phyloP scores from a whole-genome alignment of 176 grass and related monocot species.

The Oryza meridionalis region DNA sequence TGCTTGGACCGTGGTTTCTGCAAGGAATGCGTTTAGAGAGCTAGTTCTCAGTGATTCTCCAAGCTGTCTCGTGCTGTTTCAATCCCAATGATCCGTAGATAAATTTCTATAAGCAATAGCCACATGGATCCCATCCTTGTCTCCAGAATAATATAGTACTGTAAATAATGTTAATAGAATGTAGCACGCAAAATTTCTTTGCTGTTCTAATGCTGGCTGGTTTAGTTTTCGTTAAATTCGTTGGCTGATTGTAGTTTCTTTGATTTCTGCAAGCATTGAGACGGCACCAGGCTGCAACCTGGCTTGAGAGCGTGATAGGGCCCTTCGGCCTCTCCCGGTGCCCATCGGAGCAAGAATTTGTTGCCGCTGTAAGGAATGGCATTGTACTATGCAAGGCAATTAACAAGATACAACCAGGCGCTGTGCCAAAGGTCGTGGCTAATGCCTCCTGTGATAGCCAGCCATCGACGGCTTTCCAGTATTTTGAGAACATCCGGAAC shows the following conservation, averaged over 20 bases:
- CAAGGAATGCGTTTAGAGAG: neutral
- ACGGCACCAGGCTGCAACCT: constrained; percentile 65
- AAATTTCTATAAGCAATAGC: neutral
- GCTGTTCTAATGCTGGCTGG: neutral
- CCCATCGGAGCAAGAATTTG: constrained; percentile 73
- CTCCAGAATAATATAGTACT: neutral
- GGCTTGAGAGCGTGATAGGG: constrained; percentile 71
- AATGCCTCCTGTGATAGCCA: constrained; percentile 64
- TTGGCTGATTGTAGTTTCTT: constrained; percentile 40
- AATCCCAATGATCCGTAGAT: neutral
- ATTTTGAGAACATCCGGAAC: constrained; percentile 94
- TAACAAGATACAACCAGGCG: constrained; percentile 74
- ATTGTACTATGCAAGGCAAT: constrained; percentile 85
- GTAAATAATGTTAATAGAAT: neutral
- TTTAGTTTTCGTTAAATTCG: neutral
- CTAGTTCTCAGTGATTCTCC: neutral
- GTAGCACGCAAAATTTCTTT: neutral
- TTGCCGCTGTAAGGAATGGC: constrained; percentile 68
- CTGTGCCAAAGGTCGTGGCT: constrained; percentile 64
- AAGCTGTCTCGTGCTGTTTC: constrained; percentile 1
- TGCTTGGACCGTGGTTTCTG: neutral
- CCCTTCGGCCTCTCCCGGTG: constrained; percentile 51
- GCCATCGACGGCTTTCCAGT: constrained; percentile 72
- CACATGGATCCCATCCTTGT: constrained; percentile 6
- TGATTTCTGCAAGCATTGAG: constrained; percentile 63